Conservation (phyloP, 2,329 filamentous ascomycete genomes). For the Cladosporium sp. region DNA sequence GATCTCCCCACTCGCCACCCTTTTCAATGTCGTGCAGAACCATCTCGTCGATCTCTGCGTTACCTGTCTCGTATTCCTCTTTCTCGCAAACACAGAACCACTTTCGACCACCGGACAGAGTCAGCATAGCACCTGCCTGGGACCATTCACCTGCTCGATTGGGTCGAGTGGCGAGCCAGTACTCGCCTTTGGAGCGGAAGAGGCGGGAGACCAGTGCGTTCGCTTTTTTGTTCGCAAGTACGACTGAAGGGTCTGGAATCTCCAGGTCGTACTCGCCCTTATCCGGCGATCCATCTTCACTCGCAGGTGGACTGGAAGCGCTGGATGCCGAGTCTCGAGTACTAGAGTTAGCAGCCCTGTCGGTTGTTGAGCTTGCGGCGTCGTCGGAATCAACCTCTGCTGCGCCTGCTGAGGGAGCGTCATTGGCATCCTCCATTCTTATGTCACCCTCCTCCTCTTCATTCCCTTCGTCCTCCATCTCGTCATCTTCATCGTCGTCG, state of each 20-base stretch:
- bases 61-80: constrained; percentile 49
- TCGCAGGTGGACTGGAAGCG: constrained; percentile 13
- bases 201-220: constrained; percentile 52
- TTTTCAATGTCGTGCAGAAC: constrained; percentile 49
- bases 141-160: constrained; percentile 57
- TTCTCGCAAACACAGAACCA: constrained; percentile 56
- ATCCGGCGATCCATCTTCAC: constrained; percentile 24
- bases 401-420: constrained; percentile 12
- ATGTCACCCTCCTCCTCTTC: constrained; percentile 21
- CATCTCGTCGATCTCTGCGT: constrained; percentile 44
- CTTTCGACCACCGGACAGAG: constrained; percentile 53
- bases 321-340: constrained; percentile 3
- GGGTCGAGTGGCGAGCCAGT: constrained; percentile 57
- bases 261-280: constrained; percentile 14
- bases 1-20: constrained; percentile 58
- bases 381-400: constrained; percentile 32
- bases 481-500: constrained; percentile 25
- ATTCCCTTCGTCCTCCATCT: constrained; percentile 1
- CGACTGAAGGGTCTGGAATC: constrained; percentile 31
- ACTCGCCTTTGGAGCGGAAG: constrained; percentile 61
- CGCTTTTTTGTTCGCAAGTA: constrained; percentile 54
- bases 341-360: constrained; percentile 9
- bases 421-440: constrained; percentile 22
- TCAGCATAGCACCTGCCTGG: constrained; percentile 62
- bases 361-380: constrained; percentile 26